Conservation (phyloP, 225 moss, liverwort and hornwort species). For the Bryoerythrophyllum caledonicum region DNA sequence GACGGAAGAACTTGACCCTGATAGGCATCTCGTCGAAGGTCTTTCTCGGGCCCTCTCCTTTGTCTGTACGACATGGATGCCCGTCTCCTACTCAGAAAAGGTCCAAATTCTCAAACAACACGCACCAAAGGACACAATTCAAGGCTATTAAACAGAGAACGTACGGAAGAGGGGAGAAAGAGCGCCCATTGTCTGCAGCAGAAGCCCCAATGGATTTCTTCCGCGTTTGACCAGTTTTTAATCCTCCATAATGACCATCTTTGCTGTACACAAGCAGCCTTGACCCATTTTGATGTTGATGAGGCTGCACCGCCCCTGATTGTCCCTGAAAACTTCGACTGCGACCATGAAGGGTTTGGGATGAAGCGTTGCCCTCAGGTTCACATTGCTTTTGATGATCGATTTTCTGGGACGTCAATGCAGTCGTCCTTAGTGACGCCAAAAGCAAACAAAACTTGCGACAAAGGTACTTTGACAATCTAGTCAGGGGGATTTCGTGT, state of each 20-base stretch:
- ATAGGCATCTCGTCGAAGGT: conserved; percentile 38
- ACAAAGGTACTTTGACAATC: neutral
- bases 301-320: conserved; percentile 30
- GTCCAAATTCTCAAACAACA: neutral
- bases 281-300: conserved; percentile 40
- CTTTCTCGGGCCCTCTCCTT: conserved; percentile 45
- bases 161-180: conserved; percentile 51
- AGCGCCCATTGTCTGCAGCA: conserved; percentile 43
- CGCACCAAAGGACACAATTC: neutral
- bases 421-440: neutral
- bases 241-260: conserved; percentile 38
- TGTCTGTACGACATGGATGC: conserved; percentile 35
- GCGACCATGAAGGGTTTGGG: conserved; percentile 51
- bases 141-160: conserved; percentile 18
- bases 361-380: conserved; percentile 44
- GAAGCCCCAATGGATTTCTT: conserved; percentile 34
- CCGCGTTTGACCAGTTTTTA: conserved; percentile 28
- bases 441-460: conserved; percentile 14
- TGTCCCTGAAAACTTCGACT: conserved; percentile 58
- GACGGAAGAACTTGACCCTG: conserved; percentile 47
- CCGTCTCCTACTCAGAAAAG: conserved; percentile 12
- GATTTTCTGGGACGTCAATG: conserved; percentile 53
- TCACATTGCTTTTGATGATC: conserved; percentile 62
- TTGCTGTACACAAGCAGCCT: conserved; percentile 41
- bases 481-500: neutral